Evolutionary conservation across 345 rosid genomes (phyloP).

Genomic region (Salix dunnii): DNA sequence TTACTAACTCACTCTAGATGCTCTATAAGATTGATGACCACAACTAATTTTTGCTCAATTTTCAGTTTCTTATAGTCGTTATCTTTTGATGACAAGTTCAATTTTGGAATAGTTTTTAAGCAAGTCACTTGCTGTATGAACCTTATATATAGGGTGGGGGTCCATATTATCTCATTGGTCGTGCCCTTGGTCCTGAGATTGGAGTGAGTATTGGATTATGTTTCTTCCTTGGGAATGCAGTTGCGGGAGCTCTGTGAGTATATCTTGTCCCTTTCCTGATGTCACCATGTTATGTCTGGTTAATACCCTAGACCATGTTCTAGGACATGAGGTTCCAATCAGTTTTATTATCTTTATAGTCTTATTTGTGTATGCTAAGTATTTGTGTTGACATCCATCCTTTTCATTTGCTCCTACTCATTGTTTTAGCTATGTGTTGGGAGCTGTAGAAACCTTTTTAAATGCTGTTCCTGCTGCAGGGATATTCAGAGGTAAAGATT

Average conservation of each 20-base stretch:
- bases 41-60: neutral
- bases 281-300: conserved; percentile 1
- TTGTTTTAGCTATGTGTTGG: conserved; percentile 79
- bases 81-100: neutral
- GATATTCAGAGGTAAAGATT: conserved; percentile 70
- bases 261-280: conserved; percentile 14
- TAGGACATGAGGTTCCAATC: neutral
- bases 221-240: conserved; percentile 98
- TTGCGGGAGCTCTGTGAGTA: conserved; percentile 99
- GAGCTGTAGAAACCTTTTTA: conserved; percentile 97
- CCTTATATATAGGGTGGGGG: conserved; percentile 75
- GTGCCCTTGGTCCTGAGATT: conserved; percentile 99
- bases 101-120: conserved; percentile 9
- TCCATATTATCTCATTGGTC: conserved; percentile 99
- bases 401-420: conserved; percentile 16
- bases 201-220: conserved; percentile 99
- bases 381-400: neutral
- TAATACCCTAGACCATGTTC: conserved; percentile 4
- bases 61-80: neutral
- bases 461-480: conserved; percentile 98
- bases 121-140: conserved; percentile 9
- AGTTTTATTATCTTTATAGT: conserved; percentile 9
- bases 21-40: neutral
- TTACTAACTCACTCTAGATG: neutral
- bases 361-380: neutral